These are phyloP conservation scores for Eutrema heterophyllum DNA, from an alignment of 345 rosid genomes.

Conservation along the genomic window DNA sequence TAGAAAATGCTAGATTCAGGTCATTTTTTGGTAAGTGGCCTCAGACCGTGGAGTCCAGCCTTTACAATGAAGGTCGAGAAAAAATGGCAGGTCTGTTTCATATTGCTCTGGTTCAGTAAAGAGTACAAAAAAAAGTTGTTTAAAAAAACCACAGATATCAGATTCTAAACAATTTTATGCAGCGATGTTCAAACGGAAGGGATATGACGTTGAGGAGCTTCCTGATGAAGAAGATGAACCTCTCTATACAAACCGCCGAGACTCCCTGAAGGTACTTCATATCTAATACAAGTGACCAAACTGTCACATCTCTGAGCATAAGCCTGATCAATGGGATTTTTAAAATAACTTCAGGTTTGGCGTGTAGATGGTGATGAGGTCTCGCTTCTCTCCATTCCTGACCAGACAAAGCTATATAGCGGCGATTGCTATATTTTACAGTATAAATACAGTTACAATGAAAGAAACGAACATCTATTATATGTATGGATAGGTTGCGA, in stretches of 20 bases:
- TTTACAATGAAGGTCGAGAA: slow-evolving; percentile 79
- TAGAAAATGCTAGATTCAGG: slow-evolving; percentile 59
- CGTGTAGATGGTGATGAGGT: slow-evolving; percentile 52
- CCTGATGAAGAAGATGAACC: slow-evolving; percentile 52
- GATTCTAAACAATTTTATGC: slow-evolving; percentile 21
- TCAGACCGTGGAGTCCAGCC: slow-evolving; percentile 44
- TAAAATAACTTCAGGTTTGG: slow-evolving; percentile 57
- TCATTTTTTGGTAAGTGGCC: slow-evolving; percentile 75
- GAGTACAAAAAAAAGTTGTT: neutral
- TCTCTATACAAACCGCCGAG: slow-evolving; percentile 50
- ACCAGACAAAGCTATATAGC: slow-evolving; percentile 62
- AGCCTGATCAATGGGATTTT: neutral
- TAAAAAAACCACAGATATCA: neutral
- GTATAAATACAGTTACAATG: slow-evolving; percentile 51
- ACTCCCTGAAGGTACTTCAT: slow-evolving; percentile 51
- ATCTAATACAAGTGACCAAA: slow-evolving; percentile 1
- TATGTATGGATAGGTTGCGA: slow-evolving; percentile 74
- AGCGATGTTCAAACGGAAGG: slow-evolving; percentile 79
- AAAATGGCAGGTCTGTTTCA: slow-evolving; percentile 76
- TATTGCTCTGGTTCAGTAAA: neutral
- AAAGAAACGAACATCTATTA: slow-evolving; percentile 49
- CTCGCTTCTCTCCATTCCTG: slow-evolving; percentile 49
- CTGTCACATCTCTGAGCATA: slow-evolving; percentile 7
- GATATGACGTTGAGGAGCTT: slow-evolving; percentile 72
- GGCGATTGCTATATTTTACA: slow-evolving; percentile 77